A percentile compares a stretch with the other conserved stretches of the same genome.
These are phyloP conservation scores for Xanthoceras sorbifolium DNA, from an alignment of 345 rosid genomes.

Conservation along the genomic window DNA sequence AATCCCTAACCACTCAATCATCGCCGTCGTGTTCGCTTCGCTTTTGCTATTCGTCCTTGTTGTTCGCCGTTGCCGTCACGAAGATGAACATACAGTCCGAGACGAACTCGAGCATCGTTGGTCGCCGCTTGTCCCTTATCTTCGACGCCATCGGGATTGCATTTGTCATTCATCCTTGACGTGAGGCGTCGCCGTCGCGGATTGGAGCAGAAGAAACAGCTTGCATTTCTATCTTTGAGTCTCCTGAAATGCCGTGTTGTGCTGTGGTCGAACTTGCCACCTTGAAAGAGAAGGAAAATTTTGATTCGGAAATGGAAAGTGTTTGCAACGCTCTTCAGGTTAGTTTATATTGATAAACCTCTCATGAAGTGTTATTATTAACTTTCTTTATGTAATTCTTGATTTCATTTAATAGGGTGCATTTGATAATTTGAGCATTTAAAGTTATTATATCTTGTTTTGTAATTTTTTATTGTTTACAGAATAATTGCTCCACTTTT, in stretches of 20 bases:
- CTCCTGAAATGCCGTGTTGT: slow-evolving; percentile 54
- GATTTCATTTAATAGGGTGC: neutral
- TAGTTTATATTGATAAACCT: slow-evolving; percentile 17
- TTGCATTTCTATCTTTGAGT: slow-evolving; percentile 67
- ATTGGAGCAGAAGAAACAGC: too few relatives aligned
- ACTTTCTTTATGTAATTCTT: neutral
- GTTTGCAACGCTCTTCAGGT: slow-evolving; percentile 84
- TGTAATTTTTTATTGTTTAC: neutral
- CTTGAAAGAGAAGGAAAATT: slow-evolving; percentile 69
- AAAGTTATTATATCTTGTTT: neutral
- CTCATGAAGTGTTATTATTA: neutral
- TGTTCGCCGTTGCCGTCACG: too few relatives aligned
- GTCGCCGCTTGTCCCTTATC: too few relatives aligned
- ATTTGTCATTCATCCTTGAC: too few relatives aligned
- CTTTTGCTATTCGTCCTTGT: too few relatives aligned
- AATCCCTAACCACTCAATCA: too few relatives aligned
- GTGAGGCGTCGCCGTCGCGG: too few relatives aligned
- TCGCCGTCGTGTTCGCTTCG: too few relatives aligned
- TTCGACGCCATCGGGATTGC: too few relatives aligned
- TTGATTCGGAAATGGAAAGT: slow-evolving; percentile 73
- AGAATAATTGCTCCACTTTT: neutral
- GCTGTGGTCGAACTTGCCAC: slow-evolving; percentile 93
- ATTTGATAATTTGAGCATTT: neutral
- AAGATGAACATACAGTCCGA: too few relatives aligned
- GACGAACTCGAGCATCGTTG: too few relatives aligned